phyloP scores from a whole-genome alignment of 2,329 filamentous ascomycete genomes.

The Rutstroemia sp. region DNA sequence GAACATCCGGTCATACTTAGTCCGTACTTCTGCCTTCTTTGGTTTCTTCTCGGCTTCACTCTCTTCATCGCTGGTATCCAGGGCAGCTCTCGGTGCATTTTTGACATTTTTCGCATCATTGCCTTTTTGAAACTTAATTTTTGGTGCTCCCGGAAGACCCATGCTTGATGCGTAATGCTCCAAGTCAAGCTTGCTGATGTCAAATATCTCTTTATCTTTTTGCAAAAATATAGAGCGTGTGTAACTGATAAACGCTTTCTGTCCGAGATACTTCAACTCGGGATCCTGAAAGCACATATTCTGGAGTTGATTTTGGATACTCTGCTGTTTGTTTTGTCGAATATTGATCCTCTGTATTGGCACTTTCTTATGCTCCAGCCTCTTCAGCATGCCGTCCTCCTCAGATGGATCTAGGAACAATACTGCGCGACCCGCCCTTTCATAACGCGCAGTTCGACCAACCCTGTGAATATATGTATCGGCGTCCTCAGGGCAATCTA shows the following conservation, averaged over 20 bases:
- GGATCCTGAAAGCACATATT: conserved; percentile 95
- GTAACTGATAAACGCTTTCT: conserved; percentile 94
- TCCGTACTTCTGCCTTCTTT: conserved; percentile 70
- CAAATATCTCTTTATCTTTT: conserved; percentile 86
- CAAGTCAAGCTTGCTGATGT: conserved; percentile 72
- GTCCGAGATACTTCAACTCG: conserved; percentile 87
- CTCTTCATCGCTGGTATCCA: conserved; percentile 54
- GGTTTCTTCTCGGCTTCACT: conserved; percentile 45
- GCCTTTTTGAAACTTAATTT: conserved; percentile 88
- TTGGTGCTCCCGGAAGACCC: conserved; percentile 82
- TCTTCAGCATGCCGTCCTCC: conserved; percentile 81
- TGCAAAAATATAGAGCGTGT: conserved; percentile 78
- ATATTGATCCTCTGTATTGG: conserved; percentile 82
- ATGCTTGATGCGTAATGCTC: conserved; percentile 81
- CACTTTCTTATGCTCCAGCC: conserved; percentile 82
- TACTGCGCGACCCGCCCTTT: conserved; percentile 79
- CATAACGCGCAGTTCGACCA: conserved; percentile 87
- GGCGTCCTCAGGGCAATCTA: conserved; percentile 93
- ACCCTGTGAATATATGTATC: conserved; percentile 98
- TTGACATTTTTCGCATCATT: conserved; percentile 82
- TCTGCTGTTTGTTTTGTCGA: conserved; percentile 80
- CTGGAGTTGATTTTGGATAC: conserved; percentile 76
- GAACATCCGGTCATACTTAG: conserved; percentile 98
- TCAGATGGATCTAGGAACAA: conserved; percentile 89
- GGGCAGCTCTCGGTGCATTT: conserved; percentile 66